Conservation (phyloP, 163 green algal genomes). For the Dunaliella salina region DNA sequence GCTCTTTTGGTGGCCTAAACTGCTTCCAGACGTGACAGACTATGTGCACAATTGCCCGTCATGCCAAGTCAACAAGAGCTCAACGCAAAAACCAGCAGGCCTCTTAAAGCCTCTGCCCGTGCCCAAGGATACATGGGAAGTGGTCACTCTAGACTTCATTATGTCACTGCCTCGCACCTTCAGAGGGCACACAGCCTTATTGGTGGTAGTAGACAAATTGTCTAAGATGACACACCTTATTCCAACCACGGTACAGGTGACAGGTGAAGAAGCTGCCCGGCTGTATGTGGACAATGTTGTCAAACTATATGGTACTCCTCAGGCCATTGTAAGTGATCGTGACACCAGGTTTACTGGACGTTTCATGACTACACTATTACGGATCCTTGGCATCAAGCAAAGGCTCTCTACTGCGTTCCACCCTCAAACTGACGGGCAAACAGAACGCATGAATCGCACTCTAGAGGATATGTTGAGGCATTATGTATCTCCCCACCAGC, state of each 20-base stretch:
- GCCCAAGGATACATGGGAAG: not conserved
- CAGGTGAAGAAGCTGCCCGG: not conserved
- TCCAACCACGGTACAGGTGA: not conserved
- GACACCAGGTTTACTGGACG: too few relatives aligned
- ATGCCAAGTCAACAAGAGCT: not conserved
- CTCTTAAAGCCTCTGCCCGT: not conserved
- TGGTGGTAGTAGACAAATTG: not conserved
- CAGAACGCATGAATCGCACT: constrained; percentile 6
- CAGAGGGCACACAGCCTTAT: too few relatives aligned
- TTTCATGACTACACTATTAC: not conserved
- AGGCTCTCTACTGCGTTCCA: constrained; percentile 21
- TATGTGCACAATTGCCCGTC: not conserved
- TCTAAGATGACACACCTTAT: not conserved
- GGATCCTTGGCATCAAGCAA: not conserved
- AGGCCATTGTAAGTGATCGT: too few relatives aligned
- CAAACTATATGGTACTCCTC: not conserved
- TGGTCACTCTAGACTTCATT: not conserved
- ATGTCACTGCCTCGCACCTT: not conserved
- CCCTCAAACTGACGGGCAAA: constrained; percentile 42
- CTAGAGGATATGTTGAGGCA: constrained; percentile 37
- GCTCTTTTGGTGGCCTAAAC: not conserved
- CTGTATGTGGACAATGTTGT: not conserved
- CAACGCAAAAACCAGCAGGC: not conserved
- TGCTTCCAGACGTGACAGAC: too few relatives aligned
- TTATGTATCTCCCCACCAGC: constrained; percentile 22